Conservation (phyloP, 768 basidiomycete species). For the Cytidiella melzeri region DNA sequence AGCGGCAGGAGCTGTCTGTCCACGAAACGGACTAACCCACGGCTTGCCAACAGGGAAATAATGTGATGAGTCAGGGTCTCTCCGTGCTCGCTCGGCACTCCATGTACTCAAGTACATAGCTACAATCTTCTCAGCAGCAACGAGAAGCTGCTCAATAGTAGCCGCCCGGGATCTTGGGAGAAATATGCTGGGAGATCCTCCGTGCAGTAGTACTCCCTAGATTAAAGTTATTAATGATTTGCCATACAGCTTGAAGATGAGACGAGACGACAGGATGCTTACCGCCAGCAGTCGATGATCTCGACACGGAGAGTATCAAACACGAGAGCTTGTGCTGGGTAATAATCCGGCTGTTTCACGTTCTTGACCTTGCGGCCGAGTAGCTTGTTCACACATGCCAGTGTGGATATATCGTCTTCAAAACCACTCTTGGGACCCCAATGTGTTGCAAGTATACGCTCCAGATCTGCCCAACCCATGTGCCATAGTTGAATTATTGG, state of each 20-base stretch:
- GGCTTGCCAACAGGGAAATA: not conserved
- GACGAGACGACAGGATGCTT: not conserved
- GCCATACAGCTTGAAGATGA: too few relatives aligned
- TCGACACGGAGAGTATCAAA: too few relatives aligned
- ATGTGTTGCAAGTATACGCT: conserved; percentile 2
- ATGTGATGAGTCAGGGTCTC: not conserved
- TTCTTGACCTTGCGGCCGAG: conserved; percentile 6
- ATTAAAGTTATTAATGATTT: too few relatives aligned
- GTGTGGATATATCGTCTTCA: not conserved
- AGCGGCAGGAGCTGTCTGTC: too few relatives aligned
- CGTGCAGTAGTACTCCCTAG: too few relatives aligned
- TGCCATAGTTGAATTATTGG: too few relatives aligned
- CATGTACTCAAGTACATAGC: not conserved
- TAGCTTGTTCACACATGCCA: conserved; percentile 1
- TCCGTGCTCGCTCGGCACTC: not conserved
- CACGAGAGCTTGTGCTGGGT: too few relatives aligned
- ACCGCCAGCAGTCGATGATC: not conserved
- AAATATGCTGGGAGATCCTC: too few relatives aligned
- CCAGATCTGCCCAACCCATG: conserved; percentile 6
- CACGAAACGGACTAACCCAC: not conserved
- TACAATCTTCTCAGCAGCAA: not conserved
- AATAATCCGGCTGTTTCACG: too few relatives aligned
- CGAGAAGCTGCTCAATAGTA: too few relatives aligned
- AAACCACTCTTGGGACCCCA: not conserved
- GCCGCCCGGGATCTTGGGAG: too few relatives aligned